A percentile compares a stretch with the other conserved stretches of the same genome.
phyloP scores from a whole-genome alignment of 2,329 filamentous ascomycete genomes.

The Alternaria ethzedia region DNA sequence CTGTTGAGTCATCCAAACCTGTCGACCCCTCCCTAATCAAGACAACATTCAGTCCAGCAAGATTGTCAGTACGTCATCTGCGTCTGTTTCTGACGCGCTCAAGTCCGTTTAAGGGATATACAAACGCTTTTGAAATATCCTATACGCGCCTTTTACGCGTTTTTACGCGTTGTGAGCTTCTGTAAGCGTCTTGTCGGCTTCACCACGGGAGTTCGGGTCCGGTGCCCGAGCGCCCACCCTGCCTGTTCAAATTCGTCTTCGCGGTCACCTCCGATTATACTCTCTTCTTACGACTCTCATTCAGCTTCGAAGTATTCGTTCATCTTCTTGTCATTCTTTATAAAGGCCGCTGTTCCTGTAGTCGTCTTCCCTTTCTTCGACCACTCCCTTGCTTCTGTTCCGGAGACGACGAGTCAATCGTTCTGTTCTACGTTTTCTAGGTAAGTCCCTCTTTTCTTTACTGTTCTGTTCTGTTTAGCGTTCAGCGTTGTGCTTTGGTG shows the following conservation, averaged over 20 bases:
- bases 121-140: not conserved
- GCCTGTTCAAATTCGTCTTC: not conserved
- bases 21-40: not conserved
- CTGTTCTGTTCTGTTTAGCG: not conserved
- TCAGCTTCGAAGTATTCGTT: not conserved
- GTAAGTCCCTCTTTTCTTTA: conserved; percentile 5
- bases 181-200: conserved; percentile 4
- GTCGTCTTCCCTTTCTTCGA: not conserved
- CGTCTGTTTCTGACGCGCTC: not conserved
- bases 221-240: not conserved
- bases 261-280: not conserved
- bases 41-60: not conserved
- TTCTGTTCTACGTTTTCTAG: not conserved
- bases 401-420: not conserved
- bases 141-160: not conserved
- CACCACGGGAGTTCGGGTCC: conserved; percentile 11
- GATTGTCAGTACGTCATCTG: not conserved
- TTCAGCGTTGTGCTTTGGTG: not conserved
- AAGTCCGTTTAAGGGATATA: not conserved
- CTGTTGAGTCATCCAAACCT: not conserved
- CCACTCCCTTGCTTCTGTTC: not conserved
- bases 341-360: not conserved
- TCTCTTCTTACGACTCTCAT: not conserved
- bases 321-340: not conserved
- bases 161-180: not conserved